phyloP scores from a whole-genome alignment of 2,329 filamentous ascomycete genomes.

The Paecilomyces dactylethromorphus region DNA sequence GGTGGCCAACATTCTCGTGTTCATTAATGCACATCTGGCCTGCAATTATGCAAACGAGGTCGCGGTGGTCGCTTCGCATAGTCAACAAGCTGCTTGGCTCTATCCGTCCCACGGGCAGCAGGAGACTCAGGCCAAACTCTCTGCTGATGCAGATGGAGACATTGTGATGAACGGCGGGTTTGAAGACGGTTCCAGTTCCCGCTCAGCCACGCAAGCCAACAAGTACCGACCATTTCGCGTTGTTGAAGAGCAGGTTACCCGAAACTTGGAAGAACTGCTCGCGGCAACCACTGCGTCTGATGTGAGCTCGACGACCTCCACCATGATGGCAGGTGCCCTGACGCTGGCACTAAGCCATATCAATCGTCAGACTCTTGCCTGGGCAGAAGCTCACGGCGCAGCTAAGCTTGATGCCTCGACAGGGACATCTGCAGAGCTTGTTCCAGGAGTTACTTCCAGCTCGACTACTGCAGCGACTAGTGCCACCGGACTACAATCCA shows the following conservation, averaged over 20 bases:
- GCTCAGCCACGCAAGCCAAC: conserved; percentile 54
- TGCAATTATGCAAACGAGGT: conserved; percentile 92
- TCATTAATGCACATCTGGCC: conserved; percentile 92
- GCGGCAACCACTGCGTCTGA: conserved; percentile 59
- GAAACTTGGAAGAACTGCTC: conserved; percentile 68
- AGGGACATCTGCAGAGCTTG: conserved; percentile 9
- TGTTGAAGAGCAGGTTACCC: conserved; percentile 73
- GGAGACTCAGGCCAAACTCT: conserved; percentile 8
- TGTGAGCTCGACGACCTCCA: conserved; percentile 59
- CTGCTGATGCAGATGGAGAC: conserved; percentile 41
- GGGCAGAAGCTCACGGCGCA: conserved; percentile 51
- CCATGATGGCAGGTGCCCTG: conserved; percentile 83
- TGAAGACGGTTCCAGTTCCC: conserved; percentile 23
- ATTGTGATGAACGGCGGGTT: conserved; percentile 49
- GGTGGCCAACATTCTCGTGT: conserved; percentile 84
- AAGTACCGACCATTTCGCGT: conserved; percentile 90
- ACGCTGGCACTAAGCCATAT: conserved; percentile 86
- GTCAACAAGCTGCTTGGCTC: conserved; percentile 78
- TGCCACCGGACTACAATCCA: conserved; percentile 55
- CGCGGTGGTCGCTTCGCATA: conserved; percentile 83
- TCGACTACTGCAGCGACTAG: conserved; percentile 28
- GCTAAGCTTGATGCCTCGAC: conserved; percentile 30
- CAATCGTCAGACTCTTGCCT: conserved; percentile 68
- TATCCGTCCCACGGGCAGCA: conserved; percentile 56
- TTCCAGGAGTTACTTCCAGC: conserved; percentile 7